Evolutionary conservation across 2,329 filamentous ascomycete species (phyloP).

Genomic region (Colletotrichum chlorophyti): DNA sequence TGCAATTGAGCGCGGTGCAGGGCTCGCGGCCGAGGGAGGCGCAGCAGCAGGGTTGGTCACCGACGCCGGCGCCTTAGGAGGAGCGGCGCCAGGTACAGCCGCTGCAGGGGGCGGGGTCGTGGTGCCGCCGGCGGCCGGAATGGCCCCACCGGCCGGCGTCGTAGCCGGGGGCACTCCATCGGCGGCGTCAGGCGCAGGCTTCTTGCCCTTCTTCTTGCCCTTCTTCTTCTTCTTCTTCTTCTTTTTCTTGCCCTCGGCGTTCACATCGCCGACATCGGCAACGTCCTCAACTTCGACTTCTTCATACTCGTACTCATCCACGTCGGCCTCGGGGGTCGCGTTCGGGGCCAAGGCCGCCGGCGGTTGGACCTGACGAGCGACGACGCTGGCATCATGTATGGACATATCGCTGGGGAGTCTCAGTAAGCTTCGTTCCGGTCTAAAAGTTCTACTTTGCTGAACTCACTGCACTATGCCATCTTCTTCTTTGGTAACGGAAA

Average conservation of each 20-base stretch:
- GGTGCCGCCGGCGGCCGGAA: background rate
- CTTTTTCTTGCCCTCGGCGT: conserved; percentile 22
- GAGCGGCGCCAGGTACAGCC: background rate
- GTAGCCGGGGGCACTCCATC: background rate
- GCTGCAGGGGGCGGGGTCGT: background rate
- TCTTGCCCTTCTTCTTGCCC: conserved; percentile 25
- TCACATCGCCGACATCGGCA: background rate
- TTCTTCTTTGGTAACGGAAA: conserved; percentile 13
- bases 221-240: conserved; percentile 29
- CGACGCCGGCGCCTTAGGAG: background rate
- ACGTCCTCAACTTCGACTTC: conserved; percentile 2
- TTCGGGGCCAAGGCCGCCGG: background rate
- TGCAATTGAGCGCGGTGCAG: background rate
- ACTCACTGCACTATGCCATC: conserved; percentile 8
- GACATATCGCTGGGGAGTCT: conserved; percentile 7
- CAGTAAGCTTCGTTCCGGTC: background rate
- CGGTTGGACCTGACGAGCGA: conserved; percentile 5
- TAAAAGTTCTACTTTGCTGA: fast-evolving
- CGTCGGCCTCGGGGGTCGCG: background rate
- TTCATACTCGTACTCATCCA: conserved; percentile 4
- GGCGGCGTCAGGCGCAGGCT: conserved; percentile 1
- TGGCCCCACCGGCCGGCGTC: background rate
- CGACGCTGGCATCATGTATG: background rate
- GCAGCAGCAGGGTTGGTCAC: background rate
- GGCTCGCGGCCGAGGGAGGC: background rate